These are phyloP conservation scores for Dimocarpus longan DNA, from an alignment of 345 rosid species.

Conservation along the genomic window DNA sequence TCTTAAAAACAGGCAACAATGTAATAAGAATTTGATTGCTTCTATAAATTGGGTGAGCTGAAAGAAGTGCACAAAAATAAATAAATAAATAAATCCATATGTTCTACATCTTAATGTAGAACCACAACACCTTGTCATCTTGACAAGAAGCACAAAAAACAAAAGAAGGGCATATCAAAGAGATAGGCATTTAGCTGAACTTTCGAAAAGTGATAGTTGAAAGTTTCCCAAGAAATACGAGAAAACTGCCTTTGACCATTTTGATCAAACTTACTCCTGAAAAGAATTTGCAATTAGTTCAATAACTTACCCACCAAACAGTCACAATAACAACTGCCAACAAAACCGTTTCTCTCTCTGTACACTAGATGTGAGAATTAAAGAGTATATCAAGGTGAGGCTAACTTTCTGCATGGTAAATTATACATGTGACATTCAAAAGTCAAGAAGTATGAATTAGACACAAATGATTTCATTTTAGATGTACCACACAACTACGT, in stretches of 20 bases:
- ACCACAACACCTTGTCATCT: not conserved
- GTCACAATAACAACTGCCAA: not conserved
- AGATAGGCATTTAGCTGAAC: not conserved
- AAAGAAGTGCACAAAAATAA: too few relatives aligned
- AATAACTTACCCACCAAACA: not conserved
- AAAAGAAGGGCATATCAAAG: not conserved
- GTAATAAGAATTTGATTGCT: too few relatives aligned
- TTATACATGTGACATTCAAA: not conserved
- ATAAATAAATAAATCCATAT: not conserved
- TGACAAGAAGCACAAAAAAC: not conserved
- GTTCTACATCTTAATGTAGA: not conserved
- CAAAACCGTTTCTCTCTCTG: not conserved
- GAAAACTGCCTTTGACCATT: not conserved
- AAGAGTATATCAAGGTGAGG: not conserved
- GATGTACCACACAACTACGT: not conserved
- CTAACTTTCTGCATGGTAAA: not conserved
- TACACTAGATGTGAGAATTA: not conserved
- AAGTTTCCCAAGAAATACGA: not conserved
- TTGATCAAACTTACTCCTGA: not conserved
- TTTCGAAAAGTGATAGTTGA: not conserved
- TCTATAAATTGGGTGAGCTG: too few relatives aligned
- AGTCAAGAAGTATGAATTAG: not conserved
- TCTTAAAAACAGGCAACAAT: not conserved
- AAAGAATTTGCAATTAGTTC: not conserved
- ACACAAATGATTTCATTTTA: not conserved